Percentiles rank a stretch among this genome's conserved stretches.
These are phyloP conservation scores for Cyphellophora attinorum DNA, from an alignment of 2,329 filamentous ascomycete species.

Conservation along the genomic window DNA sequence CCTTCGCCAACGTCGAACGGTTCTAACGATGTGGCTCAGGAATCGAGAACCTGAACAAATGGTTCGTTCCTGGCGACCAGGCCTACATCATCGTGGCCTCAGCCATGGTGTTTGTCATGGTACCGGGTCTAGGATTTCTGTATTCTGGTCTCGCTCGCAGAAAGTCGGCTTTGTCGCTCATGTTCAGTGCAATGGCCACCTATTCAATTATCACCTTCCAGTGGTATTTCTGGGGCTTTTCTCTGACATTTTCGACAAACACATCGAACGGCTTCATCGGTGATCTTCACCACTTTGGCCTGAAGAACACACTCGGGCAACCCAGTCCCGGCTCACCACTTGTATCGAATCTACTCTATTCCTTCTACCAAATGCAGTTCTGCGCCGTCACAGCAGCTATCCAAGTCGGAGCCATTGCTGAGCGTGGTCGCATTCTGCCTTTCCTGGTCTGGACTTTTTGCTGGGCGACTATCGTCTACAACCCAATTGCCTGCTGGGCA, in stretches of 20 bases:
- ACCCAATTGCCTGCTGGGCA: conserved; percentile 89
- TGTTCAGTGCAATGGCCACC: conserved; percentile 95
- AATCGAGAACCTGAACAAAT: conserved; percentile 85
- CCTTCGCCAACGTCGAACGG: conserved; percentile 1
- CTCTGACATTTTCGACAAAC: conserved; percentile 75
- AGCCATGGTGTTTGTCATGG: conserved; percentile 93
- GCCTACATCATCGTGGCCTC: conserved; percentile 84
- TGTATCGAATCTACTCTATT: conserved; percentile 81
- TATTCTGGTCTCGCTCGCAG: conserved; percentile 95
- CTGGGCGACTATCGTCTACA: conserved; percentile 97
- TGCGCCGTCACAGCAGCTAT: conserved; percentile 87
- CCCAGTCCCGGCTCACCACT: conserved; percentile 85
- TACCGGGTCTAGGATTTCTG: conserved; percentile 91
- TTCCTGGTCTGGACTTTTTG: conserved; percentile 92
- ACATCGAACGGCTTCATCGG: conserved; percentile 87
- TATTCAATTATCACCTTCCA: conserved; percentile 88
- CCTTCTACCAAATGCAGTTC: conserved; percentile 98
- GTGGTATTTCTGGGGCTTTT: conserved; percentile 99
- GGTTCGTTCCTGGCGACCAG: conserved; percentile 84
- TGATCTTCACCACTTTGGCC: conserved; percentile 77
- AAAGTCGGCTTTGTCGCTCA: conserved; percentile 94
- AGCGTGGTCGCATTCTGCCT: conserved; percentile 84
- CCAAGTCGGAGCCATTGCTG: conserved; percentile 81
- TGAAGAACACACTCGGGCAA: conserved; percentile 70
- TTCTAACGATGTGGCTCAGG: conserved; percentile 37